Evolutionary conservation across 768 basidiomycete species (phyloP).

Genomic region (Lepiota brunneoincarnata): DNA sequence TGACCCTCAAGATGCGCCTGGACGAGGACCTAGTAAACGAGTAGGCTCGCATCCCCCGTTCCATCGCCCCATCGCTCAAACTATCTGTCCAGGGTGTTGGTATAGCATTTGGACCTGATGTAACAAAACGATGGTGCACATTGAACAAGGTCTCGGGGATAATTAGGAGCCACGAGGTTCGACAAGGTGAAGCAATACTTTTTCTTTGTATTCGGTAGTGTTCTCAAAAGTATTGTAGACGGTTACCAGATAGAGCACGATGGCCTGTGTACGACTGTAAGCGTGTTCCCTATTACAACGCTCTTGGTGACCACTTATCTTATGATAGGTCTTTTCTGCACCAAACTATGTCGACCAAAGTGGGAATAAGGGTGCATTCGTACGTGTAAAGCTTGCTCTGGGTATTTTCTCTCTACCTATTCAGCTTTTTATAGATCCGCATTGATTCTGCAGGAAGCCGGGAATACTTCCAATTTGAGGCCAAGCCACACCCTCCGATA

Average conservation of each 20-base stretch:
- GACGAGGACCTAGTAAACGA: conserved; percentile 95
- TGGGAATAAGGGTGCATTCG: conserved; percentile 91
- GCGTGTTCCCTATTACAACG: conserved; percentile 14
- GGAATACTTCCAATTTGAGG: conserved; percentile 80
- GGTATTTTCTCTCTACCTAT: neutral
- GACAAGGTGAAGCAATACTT: conserved; percentile 58
- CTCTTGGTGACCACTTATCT: conserved; percentile 1
- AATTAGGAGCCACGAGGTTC: conserved; percentile 95
- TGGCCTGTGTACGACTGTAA: conserved; percentile 89
- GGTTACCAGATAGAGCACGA: conserved; percentile 96
- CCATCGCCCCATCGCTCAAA: conserved; percentile 1
- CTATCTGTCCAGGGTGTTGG: conserved; percentile 76
- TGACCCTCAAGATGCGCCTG: conserved; percentile 85
- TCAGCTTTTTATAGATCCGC: conserved; percentile 55
- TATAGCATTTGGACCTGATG: conserved; percentile 93
- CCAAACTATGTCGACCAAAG: conserved; percentile 94
- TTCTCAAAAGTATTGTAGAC: conserved; percentile 37
- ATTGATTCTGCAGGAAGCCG: conserved; percentile 76
- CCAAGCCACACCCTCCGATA: conserved; percentile 83
- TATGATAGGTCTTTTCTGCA: conserved; percentile 79
- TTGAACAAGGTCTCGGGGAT: conserved; percentile 85
- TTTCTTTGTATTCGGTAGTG: neutral
- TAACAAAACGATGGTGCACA: conserved; percentile 86
- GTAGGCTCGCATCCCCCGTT: conserved; percentile 38
- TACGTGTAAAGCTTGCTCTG: conserved; percentile 34